Conservation (phyloP, 345 rosid species). For the Citrus sinensis region DVS_A1.0 CM039167.1:25639501-25640000, state of each 20-base stretch:
- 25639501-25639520: no score
- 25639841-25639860: no score
- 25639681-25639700: constrained; percentile 29
- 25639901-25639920: no score
- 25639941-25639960: no score
- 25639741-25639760: constrained; percentile 86
- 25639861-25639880: no score
- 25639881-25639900: no score
- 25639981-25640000: no score
- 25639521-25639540: no score
- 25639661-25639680: constrained; percentile 37
- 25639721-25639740: constrained; percentile 37
- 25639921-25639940: no score
- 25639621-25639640: constrained; percentile 58
- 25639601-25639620: constrained; percentile 60
- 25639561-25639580: constrained; percentile 59
- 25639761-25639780: constrained; percentile 72
- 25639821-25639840: neutral
- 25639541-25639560: constrained; percentile 37
- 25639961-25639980: no score
- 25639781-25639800: constrained; percentile 78
- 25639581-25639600: constrained; percentile 60
- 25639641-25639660: constrained; percentile 81
- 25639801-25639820: constrained; percentile 65
- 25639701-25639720: constrained; percentile 13